phyloP scores from a whole-genome alignment of 2,329 filamentous ascomycete species.

The Orbilia quercus region DNA sequence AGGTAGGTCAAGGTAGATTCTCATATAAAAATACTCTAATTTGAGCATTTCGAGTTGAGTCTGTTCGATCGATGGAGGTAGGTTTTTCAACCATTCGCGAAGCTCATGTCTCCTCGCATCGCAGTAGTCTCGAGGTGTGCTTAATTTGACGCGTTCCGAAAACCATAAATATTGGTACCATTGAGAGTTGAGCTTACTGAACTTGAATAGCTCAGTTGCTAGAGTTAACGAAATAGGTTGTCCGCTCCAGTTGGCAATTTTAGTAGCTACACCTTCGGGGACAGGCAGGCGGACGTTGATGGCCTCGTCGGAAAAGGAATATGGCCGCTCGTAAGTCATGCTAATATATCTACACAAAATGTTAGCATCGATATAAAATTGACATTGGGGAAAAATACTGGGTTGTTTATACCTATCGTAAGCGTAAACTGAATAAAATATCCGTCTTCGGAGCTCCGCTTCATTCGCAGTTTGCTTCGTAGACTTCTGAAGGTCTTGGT shows the following conservation, averaged over 20 bases:
- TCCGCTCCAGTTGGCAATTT: conserved; percentile 63
- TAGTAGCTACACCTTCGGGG: conserved; percentile 62
- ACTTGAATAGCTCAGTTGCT: conserved; percentile 80
- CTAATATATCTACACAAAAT: conserved; percentile 75
- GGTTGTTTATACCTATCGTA: conserved; percentile 76
- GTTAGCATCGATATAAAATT: conserved; percentile 46
- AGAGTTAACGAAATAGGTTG: conserved; percentile 69
- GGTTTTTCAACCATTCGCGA: conserved; percentile 82
- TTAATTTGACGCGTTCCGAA: conserved; percentile 75
- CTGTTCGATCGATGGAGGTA: conserved; percentile 74
- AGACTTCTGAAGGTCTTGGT: conserved; percentile 85
- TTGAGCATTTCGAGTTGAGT: conserved; percentile 82
- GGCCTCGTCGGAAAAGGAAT: conserved; percentile 93
- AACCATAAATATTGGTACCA: conserved; percentile 93
- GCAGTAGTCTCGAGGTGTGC: conserved; percentile 76
- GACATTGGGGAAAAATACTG: conserved; percentile 20
- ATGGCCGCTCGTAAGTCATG: conserved; percentile 85
- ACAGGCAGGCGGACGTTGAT: conserved; percentile 71
- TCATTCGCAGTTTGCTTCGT: conserved; percentile 74
- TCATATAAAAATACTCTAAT: conserved; percentile 89
- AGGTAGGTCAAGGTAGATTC: conserved; percentile 71
- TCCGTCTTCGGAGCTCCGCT: conserved; percentile 80
- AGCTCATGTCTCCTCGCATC: conserved; percentile 81
- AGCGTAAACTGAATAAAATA: conserved; percentile 91
- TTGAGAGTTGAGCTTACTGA: conserved; percentile 84